Percentiles rank a stretch among this genome's conserved stretches.
Conservation (phyloP, 164 flowering plant species). For the Dillenia suffruticosa region DNA sequence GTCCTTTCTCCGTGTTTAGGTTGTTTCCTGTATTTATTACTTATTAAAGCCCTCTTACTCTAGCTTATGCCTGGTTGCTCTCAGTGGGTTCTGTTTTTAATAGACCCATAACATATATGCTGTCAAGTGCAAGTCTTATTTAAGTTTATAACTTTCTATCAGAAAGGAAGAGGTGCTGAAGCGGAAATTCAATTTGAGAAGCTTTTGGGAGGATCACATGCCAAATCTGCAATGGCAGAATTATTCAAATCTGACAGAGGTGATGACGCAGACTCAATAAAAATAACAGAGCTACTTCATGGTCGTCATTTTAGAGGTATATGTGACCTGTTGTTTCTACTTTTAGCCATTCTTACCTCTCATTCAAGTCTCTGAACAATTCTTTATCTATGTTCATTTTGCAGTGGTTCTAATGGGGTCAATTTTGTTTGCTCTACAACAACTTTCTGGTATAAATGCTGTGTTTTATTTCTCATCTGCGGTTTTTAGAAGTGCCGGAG, state of each 20-base stretch:
- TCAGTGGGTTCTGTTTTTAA: no score
- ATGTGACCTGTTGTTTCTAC: constrained; percentile 5
- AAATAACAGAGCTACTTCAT: constrained; percentile 58
- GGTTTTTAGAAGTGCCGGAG: constrained; percentile 62
- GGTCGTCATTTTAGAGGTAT: constrained; percentile 91
- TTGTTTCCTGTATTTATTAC: no score
- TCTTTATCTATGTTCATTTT: constrained; percentile 55
- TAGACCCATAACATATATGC: no score
- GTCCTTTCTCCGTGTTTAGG: no score
- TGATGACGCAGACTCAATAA: constrained; percentile 57
- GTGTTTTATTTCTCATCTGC: constrained; percentile 75
- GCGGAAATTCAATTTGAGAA: constrained; percentile 83
- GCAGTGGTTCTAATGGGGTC: constrained; percentile 99
- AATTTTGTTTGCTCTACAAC: constrained; percentile 66
- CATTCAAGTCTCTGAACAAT: constrained; percentile 9
- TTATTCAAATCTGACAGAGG: constrained; percentile 70
- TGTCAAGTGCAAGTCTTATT: background rate
- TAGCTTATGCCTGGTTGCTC: no score
- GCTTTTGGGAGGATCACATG: constrained; percentile 74
- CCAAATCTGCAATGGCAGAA: constrained; percentile 70
- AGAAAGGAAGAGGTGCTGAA: constrained; percentile 81
- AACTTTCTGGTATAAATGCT: constrained; percentile 85
- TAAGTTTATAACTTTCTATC: background rate
- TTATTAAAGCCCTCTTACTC: no score
- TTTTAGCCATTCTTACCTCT: background rate